These are phyloP conservation scores for Cerioporus squamosus DNA, from an alignment of 1,284 basidiomycete species.

Conservation along the genomic window DNA sequence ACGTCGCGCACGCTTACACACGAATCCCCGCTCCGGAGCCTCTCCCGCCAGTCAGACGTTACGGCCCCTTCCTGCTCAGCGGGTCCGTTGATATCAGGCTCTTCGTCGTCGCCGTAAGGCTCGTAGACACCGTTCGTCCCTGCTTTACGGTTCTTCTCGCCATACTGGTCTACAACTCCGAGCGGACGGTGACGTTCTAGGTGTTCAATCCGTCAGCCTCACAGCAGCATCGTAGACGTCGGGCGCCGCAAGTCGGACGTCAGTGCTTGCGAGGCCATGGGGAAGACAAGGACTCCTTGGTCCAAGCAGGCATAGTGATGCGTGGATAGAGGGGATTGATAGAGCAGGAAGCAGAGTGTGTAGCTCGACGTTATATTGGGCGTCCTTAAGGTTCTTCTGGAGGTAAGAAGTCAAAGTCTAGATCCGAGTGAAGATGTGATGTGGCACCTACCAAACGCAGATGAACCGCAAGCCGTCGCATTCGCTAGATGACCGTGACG, in stretches of 20 bases:
- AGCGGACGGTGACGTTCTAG: conserved; percentile 10
- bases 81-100: too few relatives aligned
- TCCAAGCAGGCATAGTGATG: conserved; percentile 15
- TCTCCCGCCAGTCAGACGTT: not conserved
- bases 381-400: too few relatives aligned
- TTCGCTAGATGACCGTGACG: too few relatives aligned
- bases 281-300: conserved; percentile 2
- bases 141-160: conserved; percentile 12
- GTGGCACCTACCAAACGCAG: too few relatives aligned
- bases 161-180: conserved; percentile 6
- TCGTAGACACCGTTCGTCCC: conserved; percentile 14
- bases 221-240: conserved; percentile 8
- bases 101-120: not conserved
- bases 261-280: conserved; percentile 15
- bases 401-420: too few relatives aligned
- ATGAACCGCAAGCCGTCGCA: too few relatives aligned
- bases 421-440: too few relatives aligned
- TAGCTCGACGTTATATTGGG: too few relatives aligned
- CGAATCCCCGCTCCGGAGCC: not conserved
- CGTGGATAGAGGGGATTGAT: not conserved
- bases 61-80: not conserved
- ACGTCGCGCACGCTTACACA: conserved; percentile 20
- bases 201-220: not conserved
- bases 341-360: too few relatives aligned
- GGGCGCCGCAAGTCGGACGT: conserved; percentile 4